phyloP scores from a whole-genome alignment of 1,284 basidiomycete species.

The Entoloma clypeatum region DNA sequence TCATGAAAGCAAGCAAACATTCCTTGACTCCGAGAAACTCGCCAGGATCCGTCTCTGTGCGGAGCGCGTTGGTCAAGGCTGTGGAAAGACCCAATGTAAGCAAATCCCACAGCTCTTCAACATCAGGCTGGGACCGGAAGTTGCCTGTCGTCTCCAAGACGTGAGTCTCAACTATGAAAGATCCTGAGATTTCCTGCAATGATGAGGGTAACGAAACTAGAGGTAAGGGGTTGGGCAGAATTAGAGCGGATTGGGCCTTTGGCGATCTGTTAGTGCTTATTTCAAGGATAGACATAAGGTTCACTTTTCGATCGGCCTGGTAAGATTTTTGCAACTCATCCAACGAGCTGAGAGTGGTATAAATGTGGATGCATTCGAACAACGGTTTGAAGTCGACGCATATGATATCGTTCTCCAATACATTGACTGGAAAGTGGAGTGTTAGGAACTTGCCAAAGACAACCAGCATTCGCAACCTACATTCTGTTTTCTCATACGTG shows the following conservation, averaged over 20 bases:
- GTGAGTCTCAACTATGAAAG: conserved; percentile 96
- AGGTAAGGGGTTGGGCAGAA: conserved; percentile 73
- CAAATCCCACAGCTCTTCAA: conserved; percentile 96
- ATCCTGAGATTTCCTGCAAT: conserved; percentile 95
- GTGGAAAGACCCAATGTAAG: conserved; percentile 77
- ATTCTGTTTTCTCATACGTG: conserved; percentile 92
- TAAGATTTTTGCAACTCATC: conserved; percentile 90
- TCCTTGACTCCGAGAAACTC: conserved; percentile 85
- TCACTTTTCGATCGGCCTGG: conserved; percentile 90
- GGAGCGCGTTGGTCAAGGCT: conserved; percentile 73
- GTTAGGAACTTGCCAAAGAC: conserved; percentile 2
- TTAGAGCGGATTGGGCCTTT: conserved; percentile 94
- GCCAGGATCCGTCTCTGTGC: conserved; percentile 78
- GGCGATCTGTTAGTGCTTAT: conserved; percentile 14
- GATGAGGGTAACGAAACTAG: conserved; percentile 57
- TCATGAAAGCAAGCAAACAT: conserved; percentile 82
- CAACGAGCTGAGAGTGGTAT: conserved; percentile 85
- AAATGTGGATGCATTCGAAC: conserved; percentile 97
- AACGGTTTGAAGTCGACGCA: conserved; percentile 92
- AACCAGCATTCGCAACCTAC: conserved; percentile 47
- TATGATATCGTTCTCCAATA: conserved; percentile 87
- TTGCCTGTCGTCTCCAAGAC: conserved; percentile 83
- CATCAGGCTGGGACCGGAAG: conserved; percentile 87
- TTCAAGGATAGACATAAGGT: conserved; percentile 15
- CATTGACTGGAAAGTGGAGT: conserved; percentile 60